Conservation (phyloP, 352 stramenopile species). For the Pythium dissimile region DNA sequence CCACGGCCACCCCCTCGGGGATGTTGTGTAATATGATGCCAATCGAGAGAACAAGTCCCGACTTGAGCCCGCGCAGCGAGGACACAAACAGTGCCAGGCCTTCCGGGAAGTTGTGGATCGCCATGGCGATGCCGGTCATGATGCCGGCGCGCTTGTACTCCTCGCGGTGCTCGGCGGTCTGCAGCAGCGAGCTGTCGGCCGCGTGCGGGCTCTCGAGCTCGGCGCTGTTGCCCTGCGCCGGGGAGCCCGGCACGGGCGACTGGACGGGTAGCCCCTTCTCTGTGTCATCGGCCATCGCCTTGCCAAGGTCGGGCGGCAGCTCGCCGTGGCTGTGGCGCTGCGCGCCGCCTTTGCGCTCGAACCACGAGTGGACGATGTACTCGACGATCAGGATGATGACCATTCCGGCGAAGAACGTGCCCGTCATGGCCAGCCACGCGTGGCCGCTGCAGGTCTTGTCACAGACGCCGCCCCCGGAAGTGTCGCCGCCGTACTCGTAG, state of each 20-base stretch:
- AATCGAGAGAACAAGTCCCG: slow-evolving; percentile 88
- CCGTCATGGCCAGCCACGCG: slow-evolving; percentile 57
- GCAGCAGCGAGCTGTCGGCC: slow-evolving; percentile 22
- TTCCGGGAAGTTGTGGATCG: slow-evolving; percentile 95
- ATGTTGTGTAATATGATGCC: slow-evolving; percentile 96
- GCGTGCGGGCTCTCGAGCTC: slow-evolving; percentile 14
- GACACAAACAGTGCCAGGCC: slow-evolving; percentile 94
- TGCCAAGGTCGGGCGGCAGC: slow-evolving; percentile 20
- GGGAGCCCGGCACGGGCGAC: slow-evolving; percentile 25
- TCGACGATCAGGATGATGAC: slow-evolving; percentile 62
- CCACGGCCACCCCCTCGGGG: slow-evolving; percentile 94
- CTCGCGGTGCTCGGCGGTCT: slow-evolving; percentile 26
- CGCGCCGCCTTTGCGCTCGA: slow-evolving; percentile 21
- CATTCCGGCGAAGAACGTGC: slow-evolving; percentile 49
- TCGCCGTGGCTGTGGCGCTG: slow-evolving; percentile 28
- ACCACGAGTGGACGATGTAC: slow-evolving; percentile 51
- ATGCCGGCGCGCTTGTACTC: slow-evolving; percentile 77
- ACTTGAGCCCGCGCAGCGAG: slow-evolving; percentile 79
- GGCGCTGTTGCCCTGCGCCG: background rate
- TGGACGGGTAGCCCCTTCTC: slow-evolving; percentile 25
- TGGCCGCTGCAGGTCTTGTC: slow-evolving; percentile 56
- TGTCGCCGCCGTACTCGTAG: slow-evolving; percentile 45
- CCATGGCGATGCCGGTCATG: slow-evolving; percentile 92
- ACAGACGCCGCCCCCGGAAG: slow-evolving; percentile 38
- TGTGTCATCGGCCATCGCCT: slow-evolving; percentile 9